Evolutionary conservation across 768 basidiomycete genomes (phyloP).

Genomic region (Termitomyces sp.): DNA sequence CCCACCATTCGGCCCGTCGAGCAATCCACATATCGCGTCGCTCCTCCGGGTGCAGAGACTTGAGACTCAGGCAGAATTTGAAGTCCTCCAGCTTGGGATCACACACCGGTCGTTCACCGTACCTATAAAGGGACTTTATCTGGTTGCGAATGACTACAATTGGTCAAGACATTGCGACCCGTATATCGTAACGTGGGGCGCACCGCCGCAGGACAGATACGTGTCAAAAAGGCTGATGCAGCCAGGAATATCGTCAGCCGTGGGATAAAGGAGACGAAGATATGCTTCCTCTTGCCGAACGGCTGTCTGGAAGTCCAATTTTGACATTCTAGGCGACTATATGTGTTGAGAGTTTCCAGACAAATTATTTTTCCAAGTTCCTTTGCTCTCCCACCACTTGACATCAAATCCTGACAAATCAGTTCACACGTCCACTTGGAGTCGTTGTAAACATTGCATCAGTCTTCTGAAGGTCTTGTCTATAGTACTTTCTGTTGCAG

Average conservation of each 20-base stretch:
- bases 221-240: slow-evolving; percentile 75
- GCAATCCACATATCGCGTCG: slow-evolving; percentile 81
- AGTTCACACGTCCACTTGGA: too few relatives aligned
- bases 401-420: too few relatives aligned
- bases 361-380: too few relatives aligned
- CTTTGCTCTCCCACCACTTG: too few relatives aligned
- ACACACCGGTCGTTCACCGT: slow-evolving; percentile 71
- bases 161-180: neutral
- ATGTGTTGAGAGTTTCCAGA: neutral
- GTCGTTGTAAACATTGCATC: too few relatives aligned
- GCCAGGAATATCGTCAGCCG: slow-evolving; percentile 71
- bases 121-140: slow-evolving; percentile 80
- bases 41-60: slow-evolving; percentile 70
- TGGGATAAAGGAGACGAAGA: slow-evolving; percentile 63
- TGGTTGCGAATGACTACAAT: slow-evolving; percentile 69
- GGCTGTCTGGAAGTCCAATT: slow-evolving; percentile 45
- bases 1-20: slow-evolving; percentile 94
- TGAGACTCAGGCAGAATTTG: slow-evolving; percentile 89
- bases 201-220: slow-evolving; percentile 68
- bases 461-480: too few relatives aligned
- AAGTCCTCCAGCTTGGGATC: slow-evolving; percentile 80
- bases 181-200: slow-evolving; percentile 8
- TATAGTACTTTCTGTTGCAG: too few relatives aligned
- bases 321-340: slow-evolving; percentile 31
- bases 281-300: slow-evolving; percentile 67